Evolutionary conservation across 495 filamentous ascomycete species (phyloP).

Genomic region (Penicillium bovifimosum): DNA sequence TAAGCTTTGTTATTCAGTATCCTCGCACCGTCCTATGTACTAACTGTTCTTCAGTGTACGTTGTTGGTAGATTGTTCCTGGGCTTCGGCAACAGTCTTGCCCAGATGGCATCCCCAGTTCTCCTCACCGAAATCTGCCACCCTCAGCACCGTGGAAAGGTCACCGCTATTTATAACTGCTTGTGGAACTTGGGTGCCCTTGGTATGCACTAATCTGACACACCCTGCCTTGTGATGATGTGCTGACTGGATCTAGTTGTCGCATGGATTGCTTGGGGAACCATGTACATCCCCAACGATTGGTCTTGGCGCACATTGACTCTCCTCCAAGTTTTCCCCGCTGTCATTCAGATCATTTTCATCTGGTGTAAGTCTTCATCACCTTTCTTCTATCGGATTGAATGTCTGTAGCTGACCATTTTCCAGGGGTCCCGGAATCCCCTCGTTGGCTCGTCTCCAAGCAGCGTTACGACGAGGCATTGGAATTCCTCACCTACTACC

Average conservation of each 20-base stretch:
- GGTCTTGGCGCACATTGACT: constrained; percentile 42
- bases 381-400: background rate
- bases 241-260: constrained; percentile 8
- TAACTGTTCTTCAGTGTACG: constrained; percentile 11
- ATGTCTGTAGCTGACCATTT: background rate
- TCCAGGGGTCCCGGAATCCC: constrained; percentile 37
- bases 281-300: constrained; percentile 32
- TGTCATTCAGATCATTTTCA: constrained; percentile 34
- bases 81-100: constrained; percentile 58
- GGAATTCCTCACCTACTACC: constrained; percentile 25
- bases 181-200: constrained; percentile 58
- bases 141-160: constrained; percentile 59
- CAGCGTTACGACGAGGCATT: constrained; percentile 35
- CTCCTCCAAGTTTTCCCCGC: constrained; percentile 30
- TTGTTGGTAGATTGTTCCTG: constrained; percentile 40
- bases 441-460: constrained; percentile 37
- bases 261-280: constrained; percentile 17
- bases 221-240: background rate
- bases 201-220: background rate
- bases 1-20: background rate
- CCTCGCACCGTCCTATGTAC: background rate
- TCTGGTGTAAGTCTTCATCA: constrained; percentile 26
- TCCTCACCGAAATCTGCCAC: constrained; percentile 58
- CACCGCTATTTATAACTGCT: constrained; percentile 57
- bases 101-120: constrained; percentile 55